Percentiles rank a stretch among this genome's conserved stretches.
These are phyloP conservation scores for Erysimum cheiri DNA, from an alignment of 441 rosid genomes.

Conservation along the genomic window DNA sequence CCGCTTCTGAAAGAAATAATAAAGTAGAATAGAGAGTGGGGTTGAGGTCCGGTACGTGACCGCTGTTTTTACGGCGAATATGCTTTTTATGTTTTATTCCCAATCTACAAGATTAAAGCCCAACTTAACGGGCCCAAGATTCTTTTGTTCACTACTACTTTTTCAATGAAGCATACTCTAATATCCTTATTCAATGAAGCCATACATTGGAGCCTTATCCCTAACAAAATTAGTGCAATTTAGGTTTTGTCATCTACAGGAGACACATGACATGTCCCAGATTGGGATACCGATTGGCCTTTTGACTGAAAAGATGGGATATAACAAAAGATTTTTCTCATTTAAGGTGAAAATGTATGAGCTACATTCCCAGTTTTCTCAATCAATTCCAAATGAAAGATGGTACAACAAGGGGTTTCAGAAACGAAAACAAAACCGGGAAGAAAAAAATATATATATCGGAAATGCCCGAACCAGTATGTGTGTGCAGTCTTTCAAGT, in stretches of 20 bases:
- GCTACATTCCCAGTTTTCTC: conserved; percentile 19
- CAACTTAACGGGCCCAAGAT: conserved; percentile 17
- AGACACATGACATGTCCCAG: conserved; percentile 1
- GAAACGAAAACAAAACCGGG: conserved; percentile 22
- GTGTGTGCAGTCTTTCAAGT: conserved; percentile 17
- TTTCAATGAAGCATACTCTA: too few relatives aligned
- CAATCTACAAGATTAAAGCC: conserved; percentile 11
- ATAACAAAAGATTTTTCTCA: conserved; percentile 28
- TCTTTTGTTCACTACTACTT: too few relatives aligned
- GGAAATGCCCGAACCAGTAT: conserved; percentile 34
- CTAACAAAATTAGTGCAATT: too few relatives aligned
- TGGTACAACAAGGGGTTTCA: conserved; percentile 35
- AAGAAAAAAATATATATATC: conserved; percentile 1
- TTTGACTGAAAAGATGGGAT: conserved; percentile 26
- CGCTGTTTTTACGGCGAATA: conserved; percentile 20
- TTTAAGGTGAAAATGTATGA: conserved; percentile 14
- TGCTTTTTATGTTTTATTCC: background rate
- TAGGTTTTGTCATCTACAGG: too few relatives aligned
- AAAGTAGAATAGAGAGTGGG: conserved; percentile 33
- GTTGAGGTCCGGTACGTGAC: conserved; percentile 44
- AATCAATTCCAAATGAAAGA: conserved; percentile 24
- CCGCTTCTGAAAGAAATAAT: conserved; percentile 6
- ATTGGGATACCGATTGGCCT: too few relatives aligned
- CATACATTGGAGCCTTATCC: too few relatives aligned
- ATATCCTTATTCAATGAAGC: too few relatives aligned